These are phyloP conservation scores for Leucocoprinus sp. DNA, from an alignment of 768 basidiomycete species.

Conservation along the genomic window DNA sequence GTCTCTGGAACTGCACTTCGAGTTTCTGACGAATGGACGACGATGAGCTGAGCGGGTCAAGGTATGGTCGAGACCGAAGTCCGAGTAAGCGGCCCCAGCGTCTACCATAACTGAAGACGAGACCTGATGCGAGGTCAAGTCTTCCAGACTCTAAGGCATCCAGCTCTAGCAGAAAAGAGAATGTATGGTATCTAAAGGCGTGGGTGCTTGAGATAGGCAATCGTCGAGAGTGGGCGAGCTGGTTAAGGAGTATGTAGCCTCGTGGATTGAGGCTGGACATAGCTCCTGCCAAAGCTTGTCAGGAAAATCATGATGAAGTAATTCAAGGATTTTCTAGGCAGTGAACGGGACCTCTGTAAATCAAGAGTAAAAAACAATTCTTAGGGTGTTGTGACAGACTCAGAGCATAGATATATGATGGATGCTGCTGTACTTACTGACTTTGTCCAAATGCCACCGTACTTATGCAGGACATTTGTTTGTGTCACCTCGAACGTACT, in stretches of 20 bases:
- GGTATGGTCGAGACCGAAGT: slow-evolving; percentile 37
- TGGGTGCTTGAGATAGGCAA: slow-evolving; percentile 40
- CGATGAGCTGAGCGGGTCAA: slow-evolving; percentile 21
- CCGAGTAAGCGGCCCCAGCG: slow-evolving; percentile 36
- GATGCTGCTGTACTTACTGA: no score
- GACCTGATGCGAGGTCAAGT: slow-evolving; percentile 40
- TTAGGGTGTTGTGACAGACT: no score
- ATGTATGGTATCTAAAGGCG: slow-evolving; percentile 52
- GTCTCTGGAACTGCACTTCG: slow-evolving; percentile 22
- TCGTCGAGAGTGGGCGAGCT: slow-evolving; percentile 44
- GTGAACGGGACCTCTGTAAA: no score
- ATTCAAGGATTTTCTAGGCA: no score
- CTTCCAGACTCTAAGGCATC: slow-evolving; percentile 37
- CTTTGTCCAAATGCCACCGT: no score
- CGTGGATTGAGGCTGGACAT: slow-evolving; percentile 7
- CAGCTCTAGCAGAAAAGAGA: slow-evolving; percentile 49
- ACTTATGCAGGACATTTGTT: no score
- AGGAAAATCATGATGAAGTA: no score
- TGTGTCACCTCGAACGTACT: no score
- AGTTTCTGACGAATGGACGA: slow-evolving; percentile 35
- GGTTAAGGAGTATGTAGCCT: slow-evolving; percentile 41
- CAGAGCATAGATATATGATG: no score
- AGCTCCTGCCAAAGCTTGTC: neutral
- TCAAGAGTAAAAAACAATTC: no score
- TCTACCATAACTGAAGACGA: slow-evolving; percentile 49